Evolutionary conservation across 495 filamentous ascomycete species (phyloP).

Genomic region (Eremomyces bilateralis): DNA sequence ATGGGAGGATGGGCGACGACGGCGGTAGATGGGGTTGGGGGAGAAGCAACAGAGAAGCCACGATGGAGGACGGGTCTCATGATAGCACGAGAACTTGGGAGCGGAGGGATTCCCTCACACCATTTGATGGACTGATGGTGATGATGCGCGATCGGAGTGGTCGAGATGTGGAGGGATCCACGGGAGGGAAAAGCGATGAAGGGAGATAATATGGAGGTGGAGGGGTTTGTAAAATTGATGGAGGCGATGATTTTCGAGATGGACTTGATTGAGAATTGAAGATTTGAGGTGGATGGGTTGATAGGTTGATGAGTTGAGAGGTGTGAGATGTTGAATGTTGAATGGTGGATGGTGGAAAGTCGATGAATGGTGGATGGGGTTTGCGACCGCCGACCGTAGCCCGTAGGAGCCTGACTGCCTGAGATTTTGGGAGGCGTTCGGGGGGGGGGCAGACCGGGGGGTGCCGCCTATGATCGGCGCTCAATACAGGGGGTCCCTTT

Average conservation of each 20-base stretch:
- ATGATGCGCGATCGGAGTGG: not conserved
- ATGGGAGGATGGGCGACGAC: not conserved
- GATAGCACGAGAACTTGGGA: no score
- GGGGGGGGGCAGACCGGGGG: not conserved
- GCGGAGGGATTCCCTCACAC: no score
- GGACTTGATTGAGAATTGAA: not conserved
- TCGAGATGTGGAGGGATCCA: not conserved
- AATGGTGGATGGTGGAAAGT: not conserved
- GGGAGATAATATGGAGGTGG: not conserved
- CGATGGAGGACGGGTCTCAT: no score
- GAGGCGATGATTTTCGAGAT: no score
- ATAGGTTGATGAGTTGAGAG: not conserved
- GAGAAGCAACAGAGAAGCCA: constrained; percentile 13
- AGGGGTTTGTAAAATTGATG: no score
- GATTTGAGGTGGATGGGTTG: not conserved
- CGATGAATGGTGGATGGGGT: not conserved
- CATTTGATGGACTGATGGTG: no score
- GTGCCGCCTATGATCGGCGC: not conserved
- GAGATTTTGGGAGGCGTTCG: not conserved
- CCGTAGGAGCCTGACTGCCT: not conserved
- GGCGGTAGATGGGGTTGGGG: not conserved
- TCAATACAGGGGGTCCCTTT: not conserved
- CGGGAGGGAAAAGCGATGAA: not conserved
- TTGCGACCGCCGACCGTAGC: not conserved
- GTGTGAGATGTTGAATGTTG: not conserved